Percentiles rank a stretch among this genome's conserved stretches.
These are phyloP conservation scores for Tetrapisispora pingtungensis DNA, from an alignment of 805 yeast genomes.

Conservation along the genomic window DNA sequence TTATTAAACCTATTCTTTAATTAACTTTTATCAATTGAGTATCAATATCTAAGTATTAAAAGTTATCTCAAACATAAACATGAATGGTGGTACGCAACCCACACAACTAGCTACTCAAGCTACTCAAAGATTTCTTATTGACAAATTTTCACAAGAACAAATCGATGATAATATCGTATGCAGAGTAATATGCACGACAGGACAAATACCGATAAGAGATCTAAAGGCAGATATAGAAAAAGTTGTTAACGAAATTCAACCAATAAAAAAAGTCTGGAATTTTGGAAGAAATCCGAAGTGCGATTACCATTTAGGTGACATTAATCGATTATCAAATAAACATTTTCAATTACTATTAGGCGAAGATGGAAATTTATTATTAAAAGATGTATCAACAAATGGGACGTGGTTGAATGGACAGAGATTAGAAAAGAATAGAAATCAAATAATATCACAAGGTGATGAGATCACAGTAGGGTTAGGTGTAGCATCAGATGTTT, in stretches of 20 bases:
- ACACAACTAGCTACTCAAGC: constrained; percentile 38
- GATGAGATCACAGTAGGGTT: constrained; percentile 87
- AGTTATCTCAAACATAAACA: constrained; percentile 1
- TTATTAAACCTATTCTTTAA: too few species aligned
- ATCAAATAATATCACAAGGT: constrained; percentile 78
- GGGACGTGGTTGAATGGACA: constrained; percentile 81
- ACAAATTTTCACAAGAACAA: constrained; percentile 31
- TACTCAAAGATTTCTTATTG: constrained; percentile 28
- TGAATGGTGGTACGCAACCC: constrained; percentile 33
- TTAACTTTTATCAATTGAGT: too few species aligned
- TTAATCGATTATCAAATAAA: constrained; percentile 60
- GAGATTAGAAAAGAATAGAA: constrained; percentile 63
- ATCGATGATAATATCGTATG: constrained; percentile 38
- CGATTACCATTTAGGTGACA: constrained; percentile 52
- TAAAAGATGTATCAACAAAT: constrained; percentile 71
- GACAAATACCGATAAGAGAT: constrained; percentile 41
- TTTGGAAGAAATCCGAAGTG: constrained; percentile 63
- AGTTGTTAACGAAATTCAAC: constrained; percentile 14
- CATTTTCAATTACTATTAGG: constrained; percentile 70
- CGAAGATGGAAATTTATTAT: constrained; percentile 38
- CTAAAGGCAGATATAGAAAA: constrained; percentile 30
- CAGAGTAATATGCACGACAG: constrained; percentile 50
- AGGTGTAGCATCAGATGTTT: constrained; percentile 66
- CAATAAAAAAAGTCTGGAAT: constrained; percentile 42
- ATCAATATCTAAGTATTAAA: background rate